Conservation (phyloP, 495 filamentous ascomycete genomes). For the Penicillium manginii region DNA sequence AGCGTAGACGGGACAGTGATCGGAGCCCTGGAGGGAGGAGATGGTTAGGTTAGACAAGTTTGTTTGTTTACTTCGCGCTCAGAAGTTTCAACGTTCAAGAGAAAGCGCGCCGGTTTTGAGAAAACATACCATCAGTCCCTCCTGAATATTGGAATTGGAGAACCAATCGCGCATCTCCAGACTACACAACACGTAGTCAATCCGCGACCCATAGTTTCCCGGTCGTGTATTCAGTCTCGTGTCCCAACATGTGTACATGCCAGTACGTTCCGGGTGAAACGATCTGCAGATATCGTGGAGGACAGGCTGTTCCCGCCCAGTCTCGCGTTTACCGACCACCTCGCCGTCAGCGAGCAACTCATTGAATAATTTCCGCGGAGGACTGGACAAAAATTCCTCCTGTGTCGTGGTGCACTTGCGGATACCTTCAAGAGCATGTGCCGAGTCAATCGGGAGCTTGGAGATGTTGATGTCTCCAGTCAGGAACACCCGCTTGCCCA, state of each 20-base stretch:
- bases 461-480: slow-evolving; percentile 92
- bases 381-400: slow-evolving; percentile 72
- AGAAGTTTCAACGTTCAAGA: too few relatives aligned
- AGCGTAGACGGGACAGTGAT: slow-evolving; percentile 94
- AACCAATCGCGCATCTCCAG: slow-evolving; percentile 84
- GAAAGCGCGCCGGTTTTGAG: not conserved
- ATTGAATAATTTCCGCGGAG: slow-evolving; percentile 82
- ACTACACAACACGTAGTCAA: slow-evolving; percentile 91
- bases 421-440: slow-evolving; percentile 68
- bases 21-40: slow-evolving; percentile 66
- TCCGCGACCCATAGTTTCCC: slow-evolving; percentile 86
- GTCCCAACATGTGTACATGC: slow-evolving; percentile 98
- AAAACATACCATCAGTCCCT: slow-evolving; percentile 74
- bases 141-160: slow-evolving; percentile 86
- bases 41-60: slow-evolving; percentile 17
- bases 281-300: slow-evolving; percentile 85
- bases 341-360: slow-evolving; percentile 75
- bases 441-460: slow-evolving; percentile 71
- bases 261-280: slow-evolving; percentile 75
- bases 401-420: slow-evolving; percentile 67
- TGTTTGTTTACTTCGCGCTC: too few relatives aligned
- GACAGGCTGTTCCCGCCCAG: slow-evolving; percentile 71
- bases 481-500: slow-evolving; percentile 81
- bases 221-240: slow-evolving; percentile 84
- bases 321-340: slow-evolving; percentile 70